Conservation (phyloP, 257 asterid species). For the Jacaranda mimosifolia region DNA sequence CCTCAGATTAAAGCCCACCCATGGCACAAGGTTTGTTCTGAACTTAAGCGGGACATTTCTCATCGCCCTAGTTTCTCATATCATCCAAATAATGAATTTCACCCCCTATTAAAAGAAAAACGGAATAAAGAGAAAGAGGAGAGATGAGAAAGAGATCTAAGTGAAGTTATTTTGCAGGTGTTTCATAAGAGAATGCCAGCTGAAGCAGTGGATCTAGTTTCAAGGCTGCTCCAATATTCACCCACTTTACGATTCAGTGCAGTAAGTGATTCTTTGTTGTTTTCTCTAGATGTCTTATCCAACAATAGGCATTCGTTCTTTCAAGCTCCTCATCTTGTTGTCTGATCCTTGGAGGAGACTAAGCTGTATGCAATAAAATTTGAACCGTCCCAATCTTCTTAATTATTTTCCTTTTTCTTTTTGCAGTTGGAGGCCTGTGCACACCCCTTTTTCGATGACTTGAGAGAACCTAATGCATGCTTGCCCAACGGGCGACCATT, state of each 20-base stretch:
- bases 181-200: conserved; percentile 53
- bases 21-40: conserved; percentile 61
- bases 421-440: conserved; percentile 95
- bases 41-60: background rate
- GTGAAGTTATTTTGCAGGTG: conserved; percentile 44
- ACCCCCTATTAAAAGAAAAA: background rate
- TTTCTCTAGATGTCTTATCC: background rate
- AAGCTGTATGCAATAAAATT: background rate
- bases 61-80: background rate
- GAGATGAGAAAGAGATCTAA: conserved; percentile 10
- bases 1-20: conserved; percentile 69
- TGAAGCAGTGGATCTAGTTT: conserved; percentile 59
- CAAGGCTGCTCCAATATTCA: conserved; percentile 65
- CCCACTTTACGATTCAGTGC: conserved; percentile 60
- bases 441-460: conserved; percentile 85
- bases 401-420: background rate
- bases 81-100: background rate
- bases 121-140: background rate
- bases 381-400: background rate
- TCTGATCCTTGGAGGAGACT: too few relatives aligned
- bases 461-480: conserved; percentile 74
- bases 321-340: too few relatives aligned
- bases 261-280: conserved; percentile 37
- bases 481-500: conserved; percentile 78
- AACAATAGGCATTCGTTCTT: too few relatives aligned